A percentile compares a stretch with the other conserved stretches of the same genome.
phyloP scores from a whole-genome alignment of 495 filamentous ascomycete genomes.

The Halenospora varia region DNA sequence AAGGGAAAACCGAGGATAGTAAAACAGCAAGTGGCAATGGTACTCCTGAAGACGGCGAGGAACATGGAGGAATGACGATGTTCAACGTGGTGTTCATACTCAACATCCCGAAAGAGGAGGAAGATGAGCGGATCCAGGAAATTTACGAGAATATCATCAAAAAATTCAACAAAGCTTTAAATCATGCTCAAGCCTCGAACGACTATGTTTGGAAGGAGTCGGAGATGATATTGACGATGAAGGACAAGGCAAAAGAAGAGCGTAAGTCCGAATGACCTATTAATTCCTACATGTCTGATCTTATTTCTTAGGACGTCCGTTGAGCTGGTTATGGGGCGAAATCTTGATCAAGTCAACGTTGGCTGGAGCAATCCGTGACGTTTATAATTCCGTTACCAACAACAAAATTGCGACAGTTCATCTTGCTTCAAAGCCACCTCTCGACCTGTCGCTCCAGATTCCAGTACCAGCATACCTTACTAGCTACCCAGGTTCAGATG shows the following conservation, averaged over 20 bases:
- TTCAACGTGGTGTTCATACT: constrained; percentile 95
- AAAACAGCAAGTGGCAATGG: constrained; percentile 15
- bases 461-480: constrained; percentile 73
- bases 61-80: constrained; percentile 72
- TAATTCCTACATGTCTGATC: constrained; percentile 2
- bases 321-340: constrained; percentile 59
- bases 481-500: constrained; percentile 63
- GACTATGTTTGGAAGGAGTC: constrained; percentile 87
- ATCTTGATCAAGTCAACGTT: constrained; percentile 74
- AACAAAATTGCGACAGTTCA: constrained; percentile 70
- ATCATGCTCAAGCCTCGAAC: constrained; percentile 82
- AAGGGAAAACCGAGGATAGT: constrained; percentile 22
- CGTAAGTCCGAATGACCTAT: constrained; percentile 41
- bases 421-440: constrained; percentile 36
- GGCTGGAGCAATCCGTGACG: constrained; percentile 74
- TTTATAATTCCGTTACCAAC: constrained; percentile 75
- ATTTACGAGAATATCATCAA: constrained; percentile 86
- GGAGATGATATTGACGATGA: constrained; percentile 68
- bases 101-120: constrained; percentile 71
- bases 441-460: constrained; percentile 79
- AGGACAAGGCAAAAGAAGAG: constrained; percentile 73
- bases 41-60: constrained; percentile 33
- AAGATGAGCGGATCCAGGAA: constrained; percentile 66
- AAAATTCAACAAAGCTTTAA: constrained; percentile 83
- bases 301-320: constrained; percentile 41